These are phyloP conservation scores for Talaromyces trachyspermus DNA, from an alignment of 495 filamentous ascomycete genomes.

Conservation along the genomic window DNA sequence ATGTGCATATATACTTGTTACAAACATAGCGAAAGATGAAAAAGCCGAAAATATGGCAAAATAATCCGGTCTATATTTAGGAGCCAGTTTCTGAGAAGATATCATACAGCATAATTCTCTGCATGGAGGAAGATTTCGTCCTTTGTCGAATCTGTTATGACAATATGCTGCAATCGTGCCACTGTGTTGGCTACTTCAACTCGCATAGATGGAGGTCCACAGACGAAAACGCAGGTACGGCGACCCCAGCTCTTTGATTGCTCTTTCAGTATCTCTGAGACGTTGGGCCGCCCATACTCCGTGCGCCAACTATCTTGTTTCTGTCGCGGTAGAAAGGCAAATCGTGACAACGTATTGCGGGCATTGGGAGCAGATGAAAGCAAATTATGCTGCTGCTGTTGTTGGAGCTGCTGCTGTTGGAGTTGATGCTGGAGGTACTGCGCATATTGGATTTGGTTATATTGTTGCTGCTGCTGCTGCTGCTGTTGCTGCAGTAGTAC, in stretches of 20 bases:
- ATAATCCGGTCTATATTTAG: no score
- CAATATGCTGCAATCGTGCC: conserved; percentile 71
- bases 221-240: conserved; percentile 88
- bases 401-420: conserved; percentile 9
- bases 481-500: conserved; percentile 8
- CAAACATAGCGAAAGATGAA: no score
- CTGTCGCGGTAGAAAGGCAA: conserved; percentile 66
- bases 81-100: no score
- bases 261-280: conserved; percentile 74
- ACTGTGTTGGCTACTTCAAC: conserved; percentile 79
- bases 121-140: conserved; percentile 95
- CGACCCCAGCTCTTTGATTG: conserved; percentile 74
- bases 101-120: conserved; percentile 86
- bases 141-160: conserved; percentile 65
- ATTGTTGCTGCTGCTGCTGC: conserved; percentile 12
- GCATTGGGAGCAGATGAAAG: conserved; percentile 49
- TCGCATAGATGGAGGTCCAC: conserved; percentile 80
- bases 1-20: conserved; percentile 1
- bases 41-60: no score
- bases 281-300: conserved; percentile 86
- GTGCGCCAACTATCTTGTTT: conserved; percentile 78
- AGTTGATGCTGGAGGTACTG: conserved; percentile 8
- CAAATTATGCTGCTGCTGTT: conserved; percentile 20
- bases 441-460: conserved; percentile 3
- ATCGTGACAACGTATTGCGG: conserved; percentile 77